Base-by-base conservation (phyloP, 305 asterid genomes). In the Fraxinus dipetala region DNA sequence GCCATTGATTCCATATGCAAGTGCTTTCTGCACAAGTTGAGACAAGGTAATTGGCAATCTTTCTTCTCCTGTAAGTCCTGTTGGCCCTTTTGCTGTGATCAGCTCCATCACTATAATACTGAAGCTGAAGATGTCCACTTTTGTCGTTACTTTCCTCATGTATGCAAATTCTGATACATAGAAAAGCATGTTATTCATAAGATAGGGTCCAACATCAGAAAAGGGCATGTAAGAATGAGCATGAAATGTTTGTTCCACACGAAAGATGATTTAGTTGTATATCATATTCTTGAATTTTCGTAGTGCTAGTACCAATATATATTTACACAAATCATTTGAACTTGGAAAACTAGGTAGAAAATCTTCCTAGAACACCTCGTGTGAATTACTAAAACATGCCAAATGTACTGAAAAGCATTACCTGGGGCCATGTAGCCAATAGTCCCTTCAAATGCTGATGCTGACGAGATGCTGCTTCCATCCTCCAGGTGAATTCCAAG, bases 371-470 rank as follows among this genome's bases (percentile, higher is more conserved):
- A 59, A 20, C 69, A 59, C 69, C 69, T 59, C 14, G 14, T 59
- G 69, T 59, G 69, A 59, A 59, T 59, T 59, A 59, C 69, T 59
- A 59, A 59, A 59, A 59, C 11, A 81, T 6, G 31, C 32, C 14
- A 75, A 43, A 43, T 43, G 40, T 18, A 16, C 36, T 26, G 22
- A 43, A 34, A 80, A 54, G 1, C 32, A 2, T 87, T 86, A 92
- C 98, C 98, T 86, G 98, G 97, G 59, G 98, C 98, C 78, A 92
- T 85, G 93, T 95, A 95, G 77, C 98, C 98, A 72, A 95, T 95
- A 13, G 97, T 95, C 82, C 98, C 98, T 90, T 92, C 87, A 80
- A 95, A 92, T 5, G 92, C 89, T 10, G 94, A 89, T 24, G 92
- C 78, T 22, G 93, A 86, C 0, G 94, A 89, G 5, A 77, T 16